Percentiles rank a stretch among this genome's conserved stretches.
phyloP scores from a whole-genome alignment of 345 rosid genomes.

The Pugionium cornutum region DNA sequence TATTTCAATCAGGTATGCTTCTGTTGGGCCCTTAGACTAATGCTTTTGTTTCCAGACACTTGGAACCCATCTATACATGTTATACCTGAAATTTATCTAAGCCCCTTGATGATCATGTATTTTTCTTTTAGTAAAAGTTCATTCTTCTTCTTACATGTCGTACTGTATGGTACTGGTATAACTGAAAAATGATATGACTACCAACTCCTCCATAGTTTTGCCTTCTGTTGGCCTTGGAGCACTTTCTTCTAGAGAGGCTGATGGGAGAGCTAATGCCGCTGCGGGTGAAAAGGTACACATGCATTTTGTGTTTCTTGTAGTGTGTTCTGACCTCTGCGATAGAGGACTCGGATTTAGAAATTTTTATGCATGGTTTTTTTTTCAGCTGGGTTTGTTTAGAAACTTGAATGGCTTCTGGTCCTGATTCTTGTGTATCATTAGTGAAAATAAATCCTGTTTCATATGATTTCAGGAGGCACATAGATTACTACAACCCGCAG shows the following conservation, averaged over 20 bases:
- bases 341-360: no score
- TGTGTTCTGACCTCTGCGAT: no score
- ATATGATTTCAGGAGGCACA: constrained; percentile 75
- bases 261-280: constrained; percentile 87
- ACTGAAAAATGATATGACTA: constrained; percentile 17
- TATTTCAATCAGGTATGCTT: constrained; percentile 84
- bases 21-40: constrained; percentile 1
- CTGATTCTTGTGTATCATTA: constrained; percentile 12
- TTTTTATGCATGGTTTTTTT: not conserved
- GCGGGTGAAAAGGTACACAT: constrained; percentile 86
- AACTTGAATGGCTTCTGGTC: constrained; percentile 17
- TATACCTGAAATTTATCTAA: constrained; percentile 1
- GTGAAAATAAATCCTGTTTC: constrained; percentile 14
- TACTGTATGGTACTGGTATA: constrained; percentile 21
- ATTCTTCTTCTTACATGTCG: no score
- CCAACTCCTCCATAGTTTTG: constrained; percentile 53
- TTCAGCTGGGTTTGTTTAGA: constrained; percentile 13
- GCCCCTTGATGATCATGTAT: not conserved
- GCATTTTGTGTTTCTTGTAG: not conserved
- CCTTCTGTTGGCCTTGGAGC: constrained; percentile 97
- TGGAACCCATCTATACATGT: constrained; percentile 1
- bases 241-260: constrained; percentile 94
- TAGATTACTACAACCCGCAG: constrained; percentile 92
- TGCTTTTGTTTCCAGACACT: constrained; percentile 20
- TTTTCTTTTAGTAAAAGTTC: no score